Base-by-base conservation (phyloP, 1,139 yeast species). In the Zygoascus meyerae region DNA sequence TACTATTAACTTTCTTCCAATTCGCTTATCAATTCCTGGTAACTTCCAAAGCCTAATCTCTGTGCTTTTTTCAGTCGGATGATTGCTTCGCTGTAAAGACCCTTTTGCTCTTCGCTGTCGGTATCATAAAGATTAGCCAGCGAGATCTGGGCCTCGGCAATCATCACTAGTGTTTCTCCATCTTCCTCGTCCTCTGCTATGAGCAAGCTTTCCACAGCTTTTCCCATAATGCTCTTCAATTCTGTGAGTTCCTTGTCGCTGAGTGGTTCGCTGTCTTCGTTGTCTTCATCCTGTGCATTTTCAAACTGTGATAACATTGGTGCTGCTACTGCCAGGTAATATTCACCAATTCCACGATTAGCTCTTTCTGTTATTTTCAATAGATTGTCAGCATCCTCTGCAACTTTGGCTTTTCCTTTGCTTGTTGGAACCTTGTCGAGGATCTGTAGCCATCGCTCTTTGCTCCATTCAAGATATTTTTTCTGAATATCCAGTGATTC, bases 121-220 rank as follows among this genome's bases (percentile, higher is more conserved):
- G 77, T 67, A 9, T 80, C 84, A 54, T 75, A 71, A 49, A 87
- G 62, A 59, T 89, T 89, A 8, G 90, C 97, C 55, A 86, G 69
- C 11, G 83, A 77, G 33, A 90, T 85, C 61, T 79, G 73, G 1
- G 95, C 90, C 63, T 92, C 97, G 2, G 96, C 96, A 39, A 84
- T 55, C 42, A 77, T 77, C 5, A 81, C 95, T 84, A 92, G 83
- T 7, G 83, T 72, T 50, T 82, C 83, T 0, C 95, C 95, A 34
- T 83, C 86, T 45, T 82, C 86, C 29, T 78, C 79, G 45, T 80
- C 78, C 62, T 81, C 78, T 0, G 89, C 83, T 50, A 70, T 67
- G 49, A 72, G 66, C 48, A 86, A 69, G 56, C 77, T 75, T 35
- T 71, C 67, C 34, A 86, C 67, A 0, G 95, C 95, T 26, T 66